A percentile compares a stretch with the other conserved stretches of the same genome.
phyloP scores from a whole-genome alignment of 2,329 filamentous ascomycete genomes.

The Trematosphaeria pertusa region DNA sequence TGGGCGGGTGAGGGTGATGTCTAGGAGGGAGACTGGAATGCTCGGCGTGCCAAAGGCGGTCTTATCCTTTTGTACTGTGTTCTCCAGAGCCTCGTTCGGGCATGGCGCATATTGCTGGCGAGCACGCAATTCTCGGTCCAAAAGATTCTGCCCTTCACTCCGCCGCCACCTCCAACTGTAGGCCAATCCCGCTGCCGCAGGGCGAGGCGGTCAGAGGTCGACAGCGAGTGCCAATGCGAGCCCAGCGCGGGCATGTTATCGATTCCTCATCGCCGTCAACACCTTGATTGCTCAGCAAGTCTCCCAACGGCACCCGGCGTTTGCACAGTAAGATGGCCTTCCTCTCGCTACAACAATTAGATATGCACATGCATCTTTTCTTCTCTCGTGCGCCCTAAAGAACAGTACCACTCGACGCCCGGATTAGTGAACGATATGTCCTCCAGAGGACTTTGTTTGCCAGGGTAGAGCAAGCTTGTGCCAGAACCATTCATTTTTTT shows the following conservation, averaged over 20 bases:
- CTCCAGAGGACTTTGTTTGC: too few species aligned
- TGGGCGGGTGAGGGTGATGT: constrained; percentile 10
- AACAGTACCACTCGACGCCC: too few species aligned
- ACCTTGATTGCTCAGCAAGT: neutral
- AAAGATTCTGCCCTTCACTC: constrained; percentile 32
- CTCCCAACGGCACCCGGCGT: neutral
- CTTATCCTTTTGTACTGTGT: constrained; percentile 33
- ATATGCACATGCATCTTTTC: too few species aligned
- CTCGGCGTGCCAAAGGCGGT: constrained; percentile 18
- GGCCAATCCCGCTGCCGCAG: constrained; percentile 28
- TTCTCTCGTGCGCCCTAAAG: too few species aligned
- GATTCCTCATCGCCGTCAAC: neutral
- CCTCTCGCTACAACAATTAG: too few species aligned
- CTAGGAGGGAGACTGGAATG: constrained; percentile 15
- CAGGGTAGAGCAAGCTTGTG: too few species aligned
- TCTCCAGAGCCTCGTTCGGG: constrained; percentile 27
- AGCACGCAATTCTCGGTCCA: constrained; percentile 39
- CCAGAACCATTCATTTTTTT: too few species aligned
- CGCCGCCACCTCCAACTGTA: constrained; percentile 15
- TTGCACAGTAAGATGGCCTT: too few species aligned
- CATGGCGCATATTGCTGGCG: constrained; percentile 37
- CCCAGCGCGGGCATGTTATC: neutral
- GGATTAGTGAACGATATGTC: too few species aligned
- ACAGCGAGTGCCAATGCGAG: constrained; percentile 20
- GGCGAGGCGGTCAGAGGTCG: constrained; percentile 21